Evolutionary conservation across 208 protist species (phyloP), one percentile per base, ranked within the genome.

Genomic region (Wallacemonas sp.): DNA sequence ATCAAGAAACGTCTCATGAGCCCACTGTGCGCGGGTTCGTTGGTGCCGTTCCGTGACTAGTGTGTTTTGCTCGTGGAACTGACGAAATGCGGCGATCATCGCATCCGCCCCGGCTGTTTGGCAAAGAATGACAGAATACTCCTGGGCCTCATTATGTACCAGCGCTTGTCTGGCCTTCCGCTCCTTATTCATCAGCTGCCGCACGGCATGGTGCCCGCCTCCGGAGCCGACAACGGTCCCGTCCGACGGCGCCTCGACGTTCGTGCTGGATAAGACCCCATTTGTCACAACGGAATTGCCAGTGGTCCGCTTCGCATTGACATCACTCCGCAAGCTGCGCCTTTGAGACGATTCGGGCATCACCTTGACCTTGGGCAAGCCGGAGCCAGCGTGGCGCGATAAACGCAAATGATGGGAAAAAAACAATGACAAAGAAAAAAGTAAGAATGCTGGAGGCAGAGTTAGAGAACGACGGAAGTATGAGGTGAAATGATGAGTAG

Each of bases 1-100:
- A 6, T 82, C 79, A 0, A 27, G 49, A 19, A 76, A 3, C 15
- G 73, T 54, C 59, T 61, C 63, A 22, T 36, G 26, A 4, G 49
- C 51, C 79, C 79, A 86, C 33, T 41, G 24, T 11, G 26, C 26
- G 2, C 31, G 21, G 5, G 21, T n/a, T 4, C 2, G 27, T 15
- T 34, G 42, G 5, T 21, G 61, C 30, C 31, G n/a, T 17, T 26
- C 11, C 4, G 30, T 46, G 8, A 19, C 27, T 2, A 19, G 36
- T 2, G 17, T 49, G 28, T 56, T 15, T 12, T 56, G 61, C 31
- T 41, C 19, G 41, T 49, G 61, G 34, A 46, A 41, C 1, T 11
- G 2, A 4, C 14, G 42, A 24, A 66, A 66, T 9, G 45, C 21
- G 0, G 26, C 45, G 14, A 56, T 66, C 21, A 58, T 19, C 26